Base-by-base conservation (phyloP, 192 early-diverging fungal species). In the Rhizophagus sp. region DNA sequence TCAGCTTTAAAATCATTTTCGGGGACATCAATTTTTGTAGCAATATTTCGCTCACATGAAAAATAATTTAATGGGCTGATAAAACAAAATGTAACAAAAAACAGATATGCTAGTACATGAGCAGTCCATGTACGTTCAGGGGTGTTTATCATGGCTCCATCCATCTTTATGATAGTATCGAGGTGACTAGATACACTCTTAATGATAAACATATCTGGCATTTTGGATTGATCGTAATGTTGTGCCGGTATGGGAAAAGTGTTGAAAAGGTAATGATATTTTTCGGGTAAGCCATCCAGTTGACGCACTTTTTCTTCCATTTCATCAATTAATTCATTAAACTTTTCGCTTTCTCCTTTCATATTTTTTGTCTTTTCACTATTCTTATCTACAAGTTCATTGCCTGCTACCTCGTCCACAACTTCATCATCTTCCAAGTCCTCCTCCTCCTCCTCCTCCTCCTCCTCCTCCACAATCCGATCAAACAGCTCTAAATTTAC, bases 141-240 rank as follows among this genome's bases (percentile, higher is more conserved):
- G 69, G 24, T 44, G 41, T 71, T 49, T 67, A n/a, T 71, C 69
- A 71, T 71, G n/a, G 22, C 24, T 17, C 69, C 41, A 71, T 71
- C 49, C 41, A 61, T 61, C 27, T 61, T 75, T 75, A 62, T 24
- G 50, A 61, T 75, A 19, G 52, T 75, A 61, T 61, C 57, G 13
- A 75, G 15, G 47, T 75, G 52, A 73, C 41, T 73, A 73, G 71
- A 73, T 17, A 73, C 41, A 5, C 71, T 73, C 49, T 73, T 73
- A 73, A 73, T 39, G 6, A 73, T 73, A 73, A 73, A 73, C 17
- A 73, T 73, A 30, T 73, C 71, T 25, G 71, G 71, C 71, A 73
- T 73, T 73, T 73, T 41, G 12, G 22, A 73, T 73, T 67, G 66
- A 67, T 67, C 30, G 2, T 67, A 67, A 36, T 34, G 24, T 67